A percentile compares a stretch with the other conserved stretches of the same genome.
Evolutionary conservation across 139 green algal species (phyloP).

Genomic region (Chlamydomonas applanata): DNA sequence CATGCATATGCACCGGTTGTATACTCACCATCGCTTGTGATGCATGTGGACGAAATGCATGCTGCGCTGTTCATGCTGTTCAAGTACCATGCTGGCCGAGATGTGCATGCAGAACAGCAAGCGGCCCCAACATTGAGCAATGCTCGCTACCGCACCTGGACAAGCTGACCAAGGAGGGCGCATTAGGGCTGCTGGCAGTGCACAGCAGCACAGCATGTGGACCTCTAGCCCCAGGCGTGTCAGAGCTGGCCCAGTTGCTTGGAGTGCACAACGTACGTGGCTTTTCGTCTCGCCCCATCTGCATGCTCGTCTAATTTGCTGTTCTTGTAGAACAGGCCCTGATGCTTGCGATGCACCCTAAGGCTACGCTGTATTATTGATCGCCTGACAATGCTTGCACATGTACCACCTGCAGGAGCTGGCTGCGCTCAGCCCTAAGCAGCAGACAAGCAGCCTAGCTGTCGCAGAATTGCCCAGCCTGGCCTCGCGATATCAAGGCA

Average conservation of each 20-base stretch:
- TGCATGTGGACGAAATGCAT: too few species aligned
- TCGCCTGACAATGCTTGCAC: too few species aligned
- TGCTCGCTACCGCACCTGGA: conserved; percentile 48
- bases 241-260: conserved; percentile 26
- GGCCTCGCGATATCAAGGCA: conserved; percentile 40
- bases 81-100: not conserved
- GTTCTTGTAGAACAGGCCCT: too few species aligned
- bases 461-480: conserved; percentile 12
- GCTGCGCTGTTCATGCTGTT: not conserved
- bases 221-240: not conserved
- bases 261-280: conserved; percentile 19
- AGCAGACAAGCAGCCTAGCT: not conserved
- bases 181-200: conserved; percentile 42
- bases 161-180: conserved; percentile 32
- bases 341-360: not conserved
- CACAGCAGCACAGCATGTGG: not conserved
- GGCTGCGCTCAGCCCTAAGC: not conserved
- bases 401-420: too few species aligned
- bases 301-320: too few species aligned
- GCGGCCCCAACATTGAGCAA: conserved; percentile 9
- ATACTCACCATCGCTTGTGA: too few species aligned
- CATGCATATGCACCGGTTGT: too few species aligned
- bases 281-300: too few species aligned
- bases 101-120: not conserved
- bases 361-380: not conserved